Conservation (phyloP, 106 monocot genomes). For the Iris macrosiphon region DNA sequence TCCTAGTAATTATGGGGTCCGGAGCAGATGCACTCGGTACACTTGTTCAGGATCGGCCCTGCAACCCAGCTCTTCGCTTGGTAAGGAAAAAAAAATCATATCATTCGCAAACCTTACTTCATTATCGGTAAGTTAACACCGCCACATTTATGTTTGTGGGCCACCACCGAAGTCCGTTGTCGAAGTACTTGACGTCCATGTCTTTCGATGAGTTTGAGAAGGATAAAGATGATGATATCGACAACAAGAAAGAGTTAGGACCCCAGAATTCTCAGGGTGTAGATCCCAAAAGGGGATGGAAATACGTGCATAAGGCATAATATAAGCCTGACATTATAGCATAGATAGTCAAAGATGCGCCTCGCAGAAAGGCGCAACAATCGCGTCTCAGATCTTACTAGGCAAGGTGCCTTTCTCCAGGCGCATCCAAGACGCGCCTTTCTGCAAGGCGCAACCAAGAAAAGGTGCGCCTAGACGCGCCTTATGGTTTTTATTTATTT, state of each 20-base stretch:
- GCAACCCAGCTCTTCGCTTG: slow-evolving; percentile 14
- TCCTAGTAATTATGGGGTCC: too few species aligned
- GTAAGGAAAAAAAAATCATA: slow-evolving; percentile 9
- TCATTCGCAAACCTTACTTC: background rate
- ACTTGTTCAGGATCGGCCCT: too few species aligned
- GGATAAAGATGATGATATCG: slow-evolving; percentile 41
- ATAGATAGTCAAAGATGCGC: too few species aligned
- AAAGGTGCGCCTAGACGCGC: too few species aligned
- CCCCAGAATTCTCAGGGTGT: slow-evolving; percentile 88
- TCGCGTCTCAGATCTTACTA: too few species aligned
- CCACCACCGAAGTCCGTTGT: slow-evolving; percentile 1
- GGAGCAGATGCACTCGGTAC: too few species aligned
- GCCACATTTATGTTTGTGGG: slow-evolving; percentile 14
- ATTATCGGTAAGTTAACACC: background rate
- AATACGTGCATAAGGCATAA: slow-evolving; percentile 91
- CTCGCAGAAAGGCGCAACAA: too few species aligned
- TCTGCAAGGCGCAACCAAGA: too few species aligned
- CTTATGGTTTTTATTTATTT: too few species aligned
- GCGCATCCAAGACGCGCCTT: too few species aligned
- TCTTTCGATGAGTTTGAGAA: slow-evolving; percentile 46
- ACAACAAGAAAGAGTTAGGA: slow-evolving; percentile 41
- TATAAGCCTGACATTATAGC: too few species aligned
- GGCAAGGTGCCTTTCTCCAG: too few species aligned
- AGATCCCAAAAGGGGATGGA: slow-evolving; percentile 81
- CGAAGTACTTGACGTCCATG: slow-evolving; percentile 40